Base-by-base conservation (phyloP, 768 basidiomycete genomes). In the Clitopilus passeckerianus region DNA sequence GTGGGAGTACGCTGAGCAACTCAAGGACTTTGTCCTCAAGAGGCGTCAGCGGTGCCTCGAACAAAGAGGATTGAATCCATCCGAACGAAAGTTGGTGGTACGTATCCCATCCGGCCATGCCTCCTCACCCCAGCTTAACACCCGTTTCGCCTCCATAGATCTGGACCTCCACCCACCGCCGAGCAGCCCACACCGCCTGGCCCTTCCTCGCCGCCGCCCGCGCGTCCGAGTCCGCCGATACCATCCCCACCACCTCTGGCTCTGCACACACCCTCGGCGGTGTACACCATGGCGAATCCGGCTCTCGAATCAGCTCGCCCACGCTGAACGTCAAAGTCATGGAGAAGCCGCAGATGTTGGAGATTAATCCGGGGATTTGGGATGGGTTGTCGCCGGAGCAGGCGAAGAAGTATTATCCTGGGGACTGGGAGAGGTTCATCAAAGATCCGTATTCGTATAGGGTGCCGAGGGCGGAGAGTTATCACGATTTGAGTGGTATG, bases 291-390 rank as follows among this genome's bases (percentile, higher is more conserved):
- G n/a, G n/a, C 53, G 53, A 22, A 24, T 7, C 59, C 50, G 22
- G 56, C 34, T 41, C 61, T 15, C 59, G 63, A 35, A 35, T 61
- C 37, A 33, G 61, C 30, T 54, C 60, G 52, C 65, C 68, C 56
- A 58, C 70, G 68, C 63, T 77, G 43, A 83, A 80, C 55, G 84
- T 93, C 70, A 94, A 90, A 69, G 93, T 98, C 30, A 83, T 95
- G 52, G 94, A 99, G 75, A 98, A 97, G 67, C 85, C 90, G 0
- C 95, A 95, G 73, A 98, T 98, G 95, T 80, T 87, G 56, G 97
- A 99, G 77, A 97, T 98, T 68, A 99, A 99, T 67, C 96, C 95
- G 56, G 96, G 90, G 6, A 87, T 98, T 16, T 97, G 95, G 95
- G 97, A 98, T 70, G 97, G 97, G 0, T 80, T 98, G 37, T 91